Percentiles rank a stretch among this genome's conserved stretches.
Evolutionary conservation across 257 asterid species (phyloP).

Genomic region (Rubia yunnanensis): DNA sequence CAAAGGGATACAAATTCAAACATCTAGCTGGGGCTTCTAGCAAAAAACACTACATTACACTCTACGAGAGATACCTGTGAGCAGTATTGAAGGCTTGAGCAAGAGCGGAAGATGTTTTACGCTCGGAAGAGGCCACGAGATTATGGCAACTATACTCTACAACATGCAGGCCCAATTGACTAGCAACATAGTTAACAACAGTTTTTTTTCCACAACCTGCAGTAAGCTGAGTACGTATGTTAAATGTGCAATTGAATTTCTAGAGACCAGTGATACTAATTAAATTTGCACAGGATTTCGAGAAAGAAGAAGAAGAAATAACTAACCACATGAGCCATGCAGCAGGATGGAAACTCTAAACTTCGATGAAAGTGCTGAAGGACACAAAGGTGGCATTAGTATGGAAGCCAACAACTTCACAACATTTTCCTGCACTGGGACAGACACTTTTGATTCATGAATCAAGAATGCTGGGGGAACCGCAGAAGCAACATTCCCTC

Average conservation of each 20-base stretch:
- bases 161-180: conserved; percentile 81
- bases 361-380: conserved; percentile 71
- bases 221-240: conserved; percentile 19
- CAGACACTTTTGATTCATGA: conserved; percentile 27
- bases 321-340: conserved; percentile 75
- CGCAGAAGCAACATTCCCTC: conserved; percentile 76
- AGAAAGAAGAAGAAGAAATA: conserved; percentile 5
- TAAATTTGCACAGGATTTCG: not conserved
- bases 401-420: conserved; percentile 63
- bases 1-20: not conserved
- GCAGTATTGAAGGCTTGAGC: conserved; percentile 81
- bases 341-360: conserved; percentile 75
- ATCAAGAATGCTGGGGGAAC: conserved; percentile 64
- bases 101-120: conserved; percentile 67
- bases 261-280: not conserved
- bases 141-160: conserved; percentile 84
- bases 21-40: not conserved
- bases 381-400: conserved; percentile 75
- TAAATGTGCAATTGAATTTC: not conserved
- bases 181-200: conserved; percentile 67
- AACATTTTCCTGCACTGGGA: conserved; percentile 59
- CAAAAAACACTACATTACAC: not conserved
- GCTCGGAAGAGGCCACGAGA: conserved; percentile 70
- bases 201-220: conserved; percentile 95
- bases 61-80: conserved; percentile 49